A percentile compares a stretch with the other conserved stretches of the same genome.
Conservation (phyloP, 2,329 filamentous ascomycete species). For the Neophaeococcomyces aloes region DNA sequence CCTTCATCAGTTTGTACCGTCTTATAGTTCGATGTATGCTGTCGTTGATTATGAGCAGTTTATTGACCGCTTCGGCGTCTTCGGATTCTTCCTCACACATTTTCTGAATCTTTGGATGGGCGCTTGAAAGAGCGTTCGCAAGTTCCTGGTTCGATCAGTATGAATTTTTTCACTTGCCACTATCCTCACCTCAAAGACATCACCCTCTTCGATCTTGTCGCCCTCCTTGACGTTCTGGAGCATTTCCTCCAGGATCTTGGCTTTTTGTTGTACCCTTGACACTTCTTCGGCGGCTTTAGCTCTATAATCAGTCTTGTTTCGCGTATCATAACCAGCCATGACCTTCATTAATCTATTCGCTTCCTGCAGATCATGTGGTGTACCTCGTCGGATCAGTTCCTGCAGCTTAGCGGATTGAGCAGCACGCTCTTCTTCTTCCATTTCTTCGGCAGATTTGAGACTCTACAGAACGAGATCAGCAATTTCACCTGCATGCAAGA, state of each 20-base stretch:
- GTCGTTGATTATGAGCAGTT: conserved; percentile 94
- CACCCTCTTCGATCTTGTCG: conserved; percentile 62
- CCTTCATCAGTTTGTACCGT: conserved; percentile 90
- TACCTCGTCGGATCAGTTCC: conserved; percentile 84
- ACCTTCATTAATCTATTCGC: conserved; percentile 98
- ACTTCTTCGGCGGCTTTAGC: conserved; percentile 97
- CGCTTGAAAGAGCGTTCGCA: conserved; percentile 76
- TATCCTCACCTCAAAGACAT: conserved; percentile 53
- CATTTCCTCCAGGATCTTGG: conserved; percentile 82
- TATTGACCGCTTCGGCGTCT: conserved; percentile 88
- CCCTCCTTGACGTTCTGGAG: conserved; percentile 72
- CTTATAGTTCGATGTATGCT: conserved; percentile 96
- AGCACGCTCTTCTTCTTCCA: conserved; percentile 92
- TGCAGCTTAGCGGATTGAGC: conserved; percentile 97
- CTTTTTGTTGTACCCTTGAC: conserved; percentile 89
- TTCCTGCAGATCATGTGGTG: conserved; percentile 88
- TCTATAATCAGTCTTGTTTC: conserved; percentile 92
- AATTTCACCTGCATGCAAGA: conserved; percentile 1
- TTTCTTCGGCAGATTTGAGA: conserved; percentile 90
- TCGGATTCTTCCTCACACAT: conserved; percentile 99
- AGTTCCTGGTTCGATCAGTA: conserved; percentile 52
- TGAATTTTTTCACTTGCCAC: conserved; percentile 1
- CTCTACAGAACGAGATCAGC: too few species aligned
- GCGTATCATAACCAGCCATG: conserved; percentile 94
- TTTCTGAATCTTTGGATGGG: conserved; percentile 96